Evolutionary conservation across 2,329 filamentous ascomycete genomes (phyloP).

Genomic region (Calonectria ilicicola): DNA sequence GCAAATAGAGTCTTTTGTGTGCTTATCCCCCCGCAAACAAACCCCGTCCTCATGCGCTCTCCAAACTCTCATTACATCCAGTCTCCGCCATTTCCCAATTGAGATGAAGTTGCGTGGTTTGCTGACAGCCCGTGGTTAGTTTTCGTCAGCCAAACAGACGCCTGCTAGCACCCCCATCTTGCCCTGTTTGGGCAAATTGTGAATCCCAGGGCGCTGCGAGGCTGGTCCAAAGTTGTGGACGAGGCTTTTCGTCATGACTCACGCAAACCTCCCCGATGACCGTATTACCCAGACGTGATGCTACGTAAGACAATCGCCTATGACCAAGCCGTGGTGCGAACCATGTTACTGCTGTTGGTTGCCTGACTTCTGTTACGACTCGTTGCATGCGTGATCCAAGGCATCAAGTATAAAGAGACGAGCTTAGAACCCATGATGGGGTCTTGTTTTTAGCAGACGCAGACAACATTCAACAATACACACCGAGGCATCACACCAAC

Average conservation of each 20-base stretch:
- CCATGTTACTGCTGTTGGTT: background rate
- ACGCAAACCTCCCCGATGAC: constrained; percentile 30
- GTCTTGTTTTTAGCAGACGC: constrained; percentile 26
- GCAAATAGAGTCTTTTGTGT: background rate
- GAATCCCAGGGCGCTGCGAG: constrained; percentile 17
- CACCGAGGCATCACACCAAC: constrained; percentile 3
- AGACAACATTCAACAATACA: constrained; percentile 8
- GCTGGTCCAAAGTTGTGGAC: background rate
- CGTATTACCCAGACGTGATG: background rate
- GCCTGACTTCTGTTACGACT: background rate
- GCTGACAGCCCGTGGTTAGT: background rate
- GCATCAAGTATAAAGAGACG: constrained; percentile 37
- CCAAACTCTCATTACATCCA: background rate
- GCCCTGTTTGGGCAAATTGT: background rate
- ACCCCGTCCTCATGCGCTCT: background rate
- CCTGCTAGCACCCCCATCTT: background rate
- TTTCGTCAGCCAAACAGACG: constrained; percentile 35
- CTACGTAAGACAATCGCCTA: constrained; percentile 23
- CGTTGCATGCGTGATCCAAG: background rate
- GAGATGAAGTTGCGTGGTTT: constrained; percentile 13
- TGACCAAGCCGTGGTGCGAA: background rate
- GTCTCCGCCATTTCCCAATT: constrained; percentile 1
- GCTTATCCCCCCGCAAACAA: background rate
- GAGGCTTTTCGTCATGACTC: constrained; percentile 41
- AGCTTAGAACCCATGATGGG: background rate